Percentiles rank a stretch among this genome's conserved stretches.
phyloP scores from a whole-genome alignment of 805 yeast species.

The Metschnikowia continentalis region DNA sequence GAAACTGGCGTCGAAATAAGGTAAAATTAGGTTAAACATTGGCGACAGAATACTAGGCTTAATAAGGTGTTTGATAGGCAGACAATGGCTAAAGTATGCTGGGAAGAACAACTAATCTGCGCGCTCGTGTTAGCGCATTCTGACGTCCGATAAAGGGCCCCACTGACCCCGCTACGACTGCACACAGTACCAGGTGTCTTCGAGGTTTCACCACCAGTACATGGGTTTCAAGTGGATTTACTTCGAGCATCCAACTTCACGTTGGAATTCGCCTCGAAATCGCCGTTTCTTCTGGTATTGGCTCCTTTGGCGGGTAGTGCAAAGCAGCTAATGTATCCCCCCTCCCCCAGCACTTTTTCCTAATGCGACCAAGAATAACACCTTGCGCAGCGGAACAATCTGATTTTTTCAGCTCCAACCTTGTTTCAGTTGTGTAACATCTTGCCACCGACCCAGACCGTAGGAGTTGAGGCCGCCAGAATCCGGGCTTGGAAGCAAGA shows the following conservation, averaged over 20 bases:
- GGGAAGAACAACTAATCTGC: neutral
- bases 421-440: neutral
- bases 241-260: neutral
- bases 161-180: neutral
- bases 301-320: neutral
- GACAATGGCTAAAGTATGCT: neutral
- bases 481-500: neutral
- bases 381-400: conserved; percentile 4
- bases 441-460: neutral
- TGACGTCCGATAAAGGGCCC: neutral
- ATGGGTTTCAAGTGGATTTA: neutral
- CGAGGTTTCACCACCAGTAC: neutral
- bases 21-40: no score
- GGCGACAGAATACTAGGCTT: no score
- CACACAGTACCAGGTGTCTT: neutral
- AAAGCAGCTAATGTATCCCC: neutral
- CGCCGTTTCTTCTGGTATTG: neutral
- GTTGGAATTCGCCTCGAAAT: neutral
- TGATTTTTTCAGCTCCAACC: neutral
- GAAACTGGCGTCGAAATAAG: no score
- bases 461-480: neutral
- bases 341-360: conserved; percentile 2
- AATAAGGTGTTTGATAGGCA: no score
- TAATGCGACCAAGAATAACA: neutral
- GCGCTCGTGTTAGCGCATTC: neutral